phyloP scores from a whole-genome alignment of 768 basidiomycete species.

The Austroboletus eburneus region DNA sequence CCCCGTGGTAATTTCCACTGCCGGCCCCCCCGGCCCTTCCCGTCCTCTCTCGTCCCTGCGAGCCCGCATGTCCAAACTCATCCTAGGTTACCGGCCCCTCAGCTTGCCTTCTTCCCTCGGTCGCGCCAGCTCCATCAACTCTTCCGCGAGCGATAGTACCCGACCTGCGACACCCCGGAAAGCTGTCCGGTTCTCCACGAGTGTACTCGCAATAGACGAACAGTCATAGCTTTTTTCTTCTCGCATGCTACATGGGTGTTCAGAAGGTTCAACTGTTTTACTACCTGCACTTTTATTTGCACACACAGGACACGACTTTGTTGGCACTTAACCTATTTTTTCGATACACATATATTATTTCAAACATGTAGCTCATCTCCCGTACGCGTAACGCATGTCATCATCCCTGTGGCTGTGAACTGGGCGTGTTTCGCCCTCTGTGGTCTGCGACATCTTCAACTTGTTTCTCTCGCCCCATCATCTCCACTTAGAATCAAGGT shows the following conservation, averaged over 20 bases:
- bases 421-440: not conserved
- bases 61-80: constrained; percentile 49
- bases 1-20: constrained; percentile 38
- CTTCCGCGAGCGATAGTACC: constrained; percentile 32
- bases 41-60: constrained; percentile 39
- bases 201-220: constrained; percentile 32
- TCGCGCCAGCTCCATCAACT: constrained; percentile 28
- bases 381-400: constrained; percentile 14
- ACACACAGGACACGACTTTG: constrained; percentile 19
- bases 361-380: constrained; percentile 28
- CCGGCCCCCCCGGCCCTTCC: constrained; percentile 19
- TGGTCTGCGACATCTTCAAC: not conserved
- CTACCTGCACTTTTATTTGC: constrained; percentile 19
- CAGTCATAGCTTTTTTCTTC: constrained; percentile 11
- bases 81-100: constrained; percentile 40
- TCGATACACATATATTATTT: constrained; percentile 24
- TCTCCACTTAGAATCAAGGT: not conserved
- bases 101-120: constrained; percentile 34
- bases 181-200: constrained; percentile 58
- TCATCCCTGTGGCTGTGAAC: constrained; percentile 28
- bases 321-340: constrained; percentile 19
- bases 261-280: constrained; percentile 11
- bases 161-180: constrained; percentile 49
- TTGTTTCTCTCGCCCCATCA: constrained; percentile 7
- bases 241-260: constrained; percentile 4